Evolutionary conservation across 495 filamentous ascomycete genomes (phyloP).

Genomic region (Polyplosphaeria fusca): DNA sequence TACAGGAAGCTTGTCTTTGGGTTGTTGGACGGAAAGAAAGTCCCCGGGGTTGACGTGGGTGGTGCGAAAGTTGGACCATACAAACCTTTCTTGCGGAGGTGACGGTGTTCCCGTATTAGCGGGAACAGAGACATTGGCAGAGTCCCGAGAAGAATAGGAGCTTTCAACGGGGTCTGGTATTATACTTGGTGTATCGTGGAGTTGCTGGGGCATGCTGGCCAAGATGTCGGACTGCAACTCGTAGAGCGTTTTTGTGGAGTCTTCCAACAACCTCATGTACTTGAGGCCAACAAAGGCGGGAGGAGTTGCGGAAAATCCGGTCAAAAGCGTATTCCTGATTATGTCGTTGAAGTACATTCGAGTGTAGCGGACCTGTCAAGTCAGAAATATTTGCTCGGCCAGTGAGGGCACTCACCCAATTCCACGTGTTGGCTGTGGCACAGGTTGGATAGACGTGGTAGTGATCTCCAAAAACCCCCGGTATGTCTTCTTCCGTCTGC

Average conservation of each 20-base stretch:
- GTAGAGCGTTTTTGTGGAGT: conserved; percentile 6
- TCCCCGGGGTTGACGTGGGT: not conserved
- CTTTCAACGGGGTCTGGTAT: not conserved
- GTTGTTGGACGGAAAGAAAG: not conserved
- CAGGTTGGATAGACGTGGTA: conserved; percentile 22
- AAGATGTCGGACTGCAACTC: conserved; percentile 25
- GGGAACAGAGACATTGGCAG: not conserved
- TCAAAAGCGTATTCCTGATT: conserved; percentile 18
- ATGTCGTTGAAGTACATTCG: conserved; percentile 26
- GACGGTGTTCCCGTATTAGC: not conserved
- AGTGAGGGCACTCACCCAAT: no score
- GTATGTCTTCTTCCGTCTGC: not conserved
- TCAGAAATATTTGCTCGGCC: no score
- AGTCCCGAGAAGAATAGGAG: not conserved
- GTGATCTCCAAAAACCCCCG: conserved; percentile 5
- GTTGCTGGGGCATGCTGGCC: conserved; percentile 22
- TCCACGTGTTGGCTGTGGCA: conserved; percentile 20
- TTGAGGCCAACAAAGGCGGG: not conserved
- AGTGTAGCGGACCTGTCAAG: conserved; percentile 20
- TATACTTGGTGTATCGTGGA: conserved; percentile 18
- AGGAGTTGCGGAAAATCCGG: conserved; percentile 6
- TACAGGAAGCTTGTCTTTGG: conserved; percentile 12
- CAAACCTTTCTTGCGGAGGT: not conserved
- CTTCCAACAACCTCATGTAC: conserved; percentile 3
- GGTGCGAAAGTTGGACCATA: conserved; percentile 22